phyloP scores from a whole-genome alignment of 305 asterid genomes.

The Plantago coronopus region DNA sequence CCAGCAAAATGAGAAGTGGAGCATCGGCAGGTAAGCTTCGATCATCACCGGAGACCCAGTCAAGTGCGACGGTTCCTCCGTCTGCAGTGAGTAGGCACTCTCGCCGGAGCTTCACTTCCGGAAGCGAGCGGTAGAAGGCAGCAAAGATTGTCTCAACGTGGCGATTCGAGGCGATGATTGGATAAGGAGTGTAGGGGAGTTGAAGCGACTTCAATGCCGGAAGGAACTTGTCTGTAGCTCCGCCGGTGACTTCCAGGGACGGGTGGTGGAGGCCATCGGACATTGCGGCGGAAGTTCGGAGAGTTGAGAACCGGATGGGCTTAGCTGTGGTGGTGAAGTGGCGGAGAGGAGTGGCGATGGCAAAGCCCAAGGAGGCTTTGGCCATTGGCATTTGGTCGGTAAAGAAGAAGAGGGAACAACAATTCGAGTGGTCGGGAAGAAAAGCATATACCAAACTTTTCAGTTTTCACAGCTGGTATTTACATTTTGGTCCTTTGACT shows the following conservation, averaged over 20 bases:
- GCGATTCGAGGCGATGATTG: constrained; percentile 57
- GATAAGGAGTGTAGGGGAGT: constrained; percentile 57
- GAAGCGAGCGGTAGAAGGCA: constrained; percentile 66
- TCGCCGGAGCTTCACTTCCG: constrained; percentile 64
- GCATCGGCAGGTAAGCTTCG: constrained; percentile 48
- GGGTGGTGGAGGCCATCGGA: constrained; percentile 35
- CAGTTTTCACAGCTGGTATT: neutral
- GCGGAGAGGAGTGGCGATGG: constrained; percentile 44
- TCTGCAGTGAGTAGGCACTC: constrained; percentile 82
- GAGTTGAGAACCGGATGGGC: constrained; percentile 22
- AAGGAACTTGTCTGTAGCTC: constrained; percentile 55
- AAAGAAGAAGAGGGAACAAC: neutral
- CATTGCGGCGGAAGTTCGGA: constrained; percentile 26
- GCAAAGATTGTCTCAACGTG: constrained; percentile 88
- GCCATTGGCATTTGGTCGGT: constrained; percentile 60
- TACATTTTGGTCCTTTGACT: neutral
- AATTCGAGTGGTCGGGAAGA: constrained; percentile 12
- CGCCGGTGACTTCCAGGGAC: constrained; percentile 72
- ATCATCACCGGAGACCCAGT: constrained; percentile 75
- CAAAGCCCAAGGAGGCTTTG: constrained; percentile 44
- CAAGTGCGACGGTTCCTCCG: constrained; percentile 74
- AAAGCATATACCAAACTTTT: neutral
- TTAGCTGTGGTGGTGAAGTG: constrained; percentile 24
- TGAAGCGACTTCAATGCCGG: constrained; percentile 59
- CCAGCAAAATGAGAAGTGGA: constrained; percentile 83